Base-by-base conservation (phyloP, 768 basidiomycete species). In the Trametes punicea region DNA sequence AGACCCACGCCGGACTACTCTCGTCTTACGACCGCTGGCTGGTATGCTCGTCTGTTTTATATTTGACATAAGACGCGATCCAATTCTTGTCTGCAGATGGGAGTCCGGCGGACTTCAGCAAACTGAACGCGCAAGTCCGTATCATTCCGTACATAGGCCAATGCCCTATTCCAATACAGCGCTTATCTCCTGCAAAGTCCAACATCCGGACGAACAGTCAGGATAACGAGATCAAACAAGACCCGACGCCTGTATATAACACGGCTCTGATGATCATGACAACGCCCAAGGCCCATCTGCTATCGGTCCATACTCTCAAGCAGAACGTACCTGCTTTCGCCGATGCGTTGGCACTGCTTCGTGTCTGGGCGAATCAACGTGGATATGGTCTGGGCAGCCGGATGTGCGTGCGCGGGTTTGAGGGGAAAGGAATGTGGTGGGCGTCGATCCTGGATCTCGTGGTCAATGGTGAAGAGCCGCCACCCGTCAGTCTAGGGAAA, bases 351-450 rank as follows among this genome's bases (percentile, higher is more conserved):
- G 77, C 87, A 0, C 76, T 98, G 1, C 80, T 98, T 15, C 81
- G 92, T 9, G 80, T 95, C 15, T 99, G 97, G 97, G 91, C 90
- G 1, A 84, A 85, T 46, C 88, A 94, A 63, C 78, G 94, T 38
- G 93, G 93, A 0, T 93, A 87, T 61, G 78, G 82, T 2, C 77
- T 79, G 58, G 82, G 86, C 10, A 69, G 71, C 3, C 71, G 75
- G 38, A 65, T 81, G 58, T 86, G 82, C 62, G 74, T 90, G 3
- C 74, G 78, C 15, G 90, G 90, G 15, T 94, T 87, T 65, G 88
- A 84, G 64, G 78, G 78, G 6, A 74, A 77, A 21, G 89, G 89
- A 0, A 66, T 75, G 4, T 87, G 78, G 80, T 93, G 91, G 91
- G 71, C 73, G 41, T 79, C 78, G 0, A 60, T 93, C 1, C 68